Conservation (phyloP, 441 rosid species). For the Eutrema salsugineum region DNA sequence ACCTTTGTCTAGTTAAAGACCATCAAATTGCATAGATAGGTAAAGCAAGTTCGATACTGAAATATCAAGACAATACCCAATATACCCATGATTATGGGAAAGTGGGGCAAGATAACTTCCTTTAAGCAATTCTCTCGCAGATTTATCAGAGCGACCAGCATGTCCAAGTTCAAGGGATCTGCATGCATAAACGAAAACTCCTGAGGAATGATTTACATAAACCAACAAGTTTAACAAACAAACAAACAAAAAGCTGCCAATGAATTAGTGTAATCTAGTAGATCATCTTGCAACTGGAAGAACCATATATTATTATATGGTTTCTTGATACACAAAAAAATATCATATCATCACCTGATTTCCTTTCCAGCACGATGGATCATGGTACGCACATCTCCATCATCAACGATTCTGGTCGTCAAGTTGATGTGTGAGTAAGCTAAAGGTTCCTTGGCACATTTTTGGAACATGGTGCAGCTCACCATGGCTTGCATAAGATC, state of each 20-base stretch:
- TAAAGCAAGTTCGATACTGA: background rate
- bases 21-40: no score
- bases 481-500: conserved; percentile 67
- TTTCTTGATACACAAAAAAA: background rate
- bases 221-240: background rate
- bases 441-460: conserved; percentile 69
- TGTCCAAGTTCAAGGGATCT: conserved; percentile 74
- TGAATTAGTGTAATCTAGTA: no score
- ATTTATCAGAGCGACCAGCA: conserved; percentile 45
- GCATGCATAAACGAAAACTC: background rate
- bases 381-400: conserved; percentile 64
- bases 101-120: background rate
- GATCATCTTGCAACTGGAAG: background rate
- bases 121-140: background rate
- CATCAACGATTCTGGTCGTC: conserved; percentile 48
- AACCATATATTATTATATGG: background rate
- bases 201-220: background rate
- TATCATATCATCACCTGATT: conserved; percentile 46
- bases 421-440: conserved; percentile 63
- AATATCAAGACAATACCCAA: conserved; percentile 13
- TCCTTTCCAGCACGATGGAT: conserved; percentile 75
- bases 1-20: no score
- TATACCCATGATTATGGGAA: conserved; percentile 50
- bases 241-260: background rate
- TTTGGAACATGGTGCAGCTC: conserved; percentile 71